A percentile compares a stretch with the other conserved stretches of the same genome.
These are phyloP conservation scores for Pseudogymnoascus verrucosus DNA, from an alignment of 2,329 filamentous ascomycete genomes.

Conservation along the genomic window DNA sequence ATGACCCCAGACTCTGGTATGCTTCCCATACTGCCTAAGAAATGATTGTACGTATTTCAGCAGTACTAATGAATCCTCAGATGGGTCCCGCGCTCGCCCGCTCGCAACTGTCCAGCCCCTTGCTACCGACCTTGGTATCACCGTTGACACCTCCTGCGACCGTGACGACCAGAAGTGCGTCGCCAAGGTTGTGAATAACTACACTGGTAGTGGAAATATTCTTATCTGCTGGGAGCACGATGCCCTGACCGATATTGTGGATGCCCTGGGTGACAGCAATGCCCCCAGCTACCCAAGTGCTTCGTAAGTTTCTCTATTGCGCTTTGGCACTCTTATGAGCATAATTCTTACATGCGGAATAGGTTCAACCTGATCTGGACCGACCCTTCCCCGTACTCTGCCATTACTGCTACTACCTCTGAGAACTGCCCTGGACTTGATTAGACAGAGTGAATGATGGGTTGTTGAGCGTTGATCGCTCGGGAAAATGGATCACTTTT, in stretches of 20 bases:
- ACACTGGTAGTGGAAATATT: conserved; percentile 45
- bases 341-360: background rate
- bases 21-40: background rate
- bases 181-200: conserved; percentile 38
- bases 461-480: background rate
- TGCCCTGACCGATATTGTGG: conserved; percentile 42
- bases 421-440: conserved; percentile 50
- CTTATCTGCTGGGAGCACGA: conserved; percentile 55
- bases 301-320: conserved; percentile 26
- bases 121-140: conserved; percentile 45
- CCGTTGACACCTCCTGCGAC: conserved; percentile 47
- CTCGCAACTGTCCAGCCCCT: conserved; percentile 50
- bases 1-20: conserved; percentile 42
- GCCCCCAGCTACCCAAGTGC: conserved; percentile 43
- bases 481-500: background rate
- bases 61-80: conserved; percentile 24
- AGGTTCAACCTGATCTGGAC: conserved; percentile 52
- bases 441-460: background rate
- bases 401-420: conserved; percentile 37
- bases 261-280: conserved; percentile 42
- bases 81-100: conserved; percentile 44
- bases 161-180: conserved; percentile 50
- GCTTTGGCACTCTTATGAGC: conserved; percentile 9
- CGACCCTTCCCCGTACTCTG: conserved; percentile 40
- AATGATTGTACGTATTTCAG: background rate